Evolutionary conservation across 768 basidiomycete genomes (phyloP).

Genomic region (Termitomyces bulborhizus): DNA sequence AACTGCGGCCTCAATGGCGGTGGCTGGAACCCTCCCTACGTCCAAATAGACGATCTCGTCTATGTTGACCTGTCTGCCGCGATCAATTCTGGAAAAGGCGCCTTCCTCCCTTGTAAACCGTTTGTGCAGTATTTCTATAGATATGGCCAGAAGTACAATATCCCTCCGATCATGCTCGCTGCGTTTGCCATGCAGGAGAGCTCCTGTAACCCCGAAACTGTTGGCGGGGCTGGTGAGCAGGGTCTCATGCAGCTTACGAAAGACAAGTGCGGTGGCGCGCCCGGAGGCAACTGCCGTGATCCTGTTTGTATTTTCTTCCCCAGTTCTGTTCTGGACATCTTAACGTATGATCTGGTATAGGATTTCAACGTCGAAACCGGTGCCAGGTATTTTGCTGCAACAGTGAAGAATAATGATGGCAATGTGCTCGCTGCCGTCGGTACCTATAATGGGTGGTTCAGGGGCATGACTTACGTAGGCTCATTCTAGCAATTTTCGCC

Average conservation of each 20-base stretch:
- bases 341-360: slow-evolving; percentile 23
- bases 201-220: slow-evolving; percentile 55
- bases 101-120: slow-evolving; percentile 53
- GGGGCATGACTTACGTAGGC: slow-evolving; percentile 51
- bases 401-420: slow-evolving; percentile 41
- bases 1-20: slow-evolving; percentile 63
- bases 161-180: slow-evolving; percentile 76
- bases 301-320: slow-evolving; percentile 26
- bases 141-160: slow-evolving; percentile 38
- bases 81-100: slow-evolving; percentile 38
- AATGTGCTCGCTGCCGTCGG: slow-evolving; percentile 57
- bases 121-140: slow-evolving; percentile 53
- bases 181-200: slow-evolving; percentile 88
- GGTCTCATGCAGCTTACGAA: slow-evolving; percentile 82
- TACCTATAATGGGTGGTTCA: slow-evolving; percentile 70
- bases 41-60: slow-evolving; percentile 48
- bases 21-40: slow-evolving; percentile 70
- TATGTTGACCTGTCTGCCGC: slow-evolving; percentile 40
- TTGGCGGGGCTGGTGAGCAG: slow-evolving; percentile 77
- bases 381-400: slow-evolving; percentile 50
- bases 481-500: not conserved
- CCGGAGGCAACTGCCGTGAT: slow-evolving; percentile 39
- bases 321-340: not conserved
- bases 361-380: slow-evolving; percentile 71
- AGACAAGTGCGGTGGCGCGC: slow-evolving; percentile 68